Evolutionary conservation across 1,139 yeast species (phyloP), one percentile per base, ranked within the genome.

Genomic region (Pichia sp.): DNA sequence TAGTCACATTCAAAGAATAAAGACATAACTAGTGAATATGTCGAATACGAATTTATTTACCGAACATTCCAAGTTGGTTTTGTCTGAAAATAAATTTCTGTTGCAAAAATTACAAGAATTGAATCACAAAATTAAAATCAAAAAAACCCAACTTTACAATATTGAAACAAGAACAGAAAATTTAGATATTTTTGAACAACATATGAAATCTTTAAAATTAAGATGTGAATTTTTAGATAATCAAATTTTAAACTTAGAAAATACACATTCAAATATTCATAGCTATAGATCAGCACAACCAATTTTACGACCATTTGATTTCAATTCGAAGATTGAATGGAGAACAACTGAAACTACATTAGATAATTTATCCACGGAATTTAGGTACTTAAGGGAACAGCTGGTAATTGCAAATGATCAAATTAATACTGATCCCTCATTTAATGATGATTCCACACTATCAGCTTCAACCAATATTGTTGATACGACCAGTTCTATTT

Each of bases 361-460:
- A 56, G 79, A 75, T 47, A 79, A 77, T 55, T 61, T 83, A 46
- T 65, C 70, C 41, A 63, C 69, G 45, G 87, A 82, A 60, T 80
- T 69, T 55, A 62, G 66, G n/a, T 73, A 70, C 53, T 57, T 79
- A 18, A 66, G 59, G 18, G 60, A 62, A 18, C 67, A 62, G 50
- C 48, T 62, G 11, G 46, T 43, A n/a, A 42, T 54, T 5, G 62
- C 66, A 5, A 60, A 61, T 48, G 54, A 56, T 5, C 52, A 53
- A 22, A 29, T 45, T 16, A 46, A 27, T 25, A 41, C 27, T 4
- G 52, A 52, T 8, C 34, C 48, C 5, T 45, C 48, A 13, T 22
- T 39, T 4, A 18, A 28, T 18, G 55, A 48, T n/a, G 45, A 46
- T 13, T 42, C 53, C 45, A 7, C 45, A 47, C 18, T 11, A 16